Conservation (phyloP, 1,284 basidiomycete species). For the Tremellales sp. region DNA sequence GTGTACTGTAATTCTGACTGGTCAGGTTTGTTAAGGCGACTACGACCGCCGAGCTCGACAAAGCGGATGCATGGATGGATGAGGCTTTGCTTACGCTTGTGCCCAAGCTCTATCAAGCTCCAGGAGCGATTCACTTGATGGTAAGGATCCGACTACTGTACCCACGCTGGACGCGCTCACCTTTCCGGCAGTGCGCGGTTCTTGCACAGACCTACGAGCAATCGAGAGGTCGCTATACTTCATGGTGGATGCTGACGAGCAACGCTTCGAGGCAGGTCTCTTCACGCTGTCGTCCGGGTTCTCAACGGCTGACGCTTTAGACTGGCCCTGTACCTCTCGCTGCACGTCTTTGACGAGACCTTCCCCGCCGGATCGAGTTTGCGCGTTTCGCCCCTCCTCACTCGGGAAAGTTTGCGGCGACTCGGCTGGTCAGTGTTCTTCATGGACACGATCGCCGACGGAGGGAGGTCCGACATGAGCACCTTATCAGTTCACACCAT, state of each 20-base stretch:
- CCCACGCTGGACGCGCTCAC: neutral
- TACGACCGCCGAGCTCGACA: slow-evolving; percentile 1
- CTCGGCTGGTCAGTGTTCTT: slow-evolving; percentile 12
- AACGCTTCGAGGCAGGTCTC: slow-evolving; percentile 6
- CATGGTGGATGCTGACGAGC: slow-evolving; percentile 13
- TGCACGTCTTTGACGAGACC: slow-evolving; percentile 14
- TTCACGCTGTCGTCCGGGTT: no score
- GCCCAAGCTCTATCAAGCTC: slow-evolving; percentile 6
- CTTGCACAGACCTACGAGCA: slow-evolving; percentile 6
- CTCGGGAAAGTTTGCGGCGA: slow-evolving; percentile 4
- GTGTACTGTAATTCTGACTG: no score
- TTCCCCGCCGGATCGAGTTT: neutral
- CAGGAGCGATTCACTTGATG: slow-evolving; percentile 16
- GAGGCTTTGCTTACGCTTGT: neutral
- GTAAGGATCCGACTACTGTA: slow-evolving; percentile 5
- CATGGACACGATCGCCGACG: slow-evolving; percentile 7
- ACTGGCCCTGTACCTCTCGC: slow-evolving; percentile 21
- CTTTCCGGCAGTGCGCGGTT: slow-evolving; percentile 7
- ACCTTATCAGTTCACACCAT: slow-evolving; percentile 6
- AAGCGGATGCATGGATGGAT: slow-evolving; percentile 8
- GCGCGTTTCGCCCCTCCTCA: slow-evolving; percentile 4
- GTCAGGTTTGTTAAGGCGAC: slow-evolving; percentile 8
- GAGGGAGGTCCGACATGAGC: slow-evolving; percentile 6
- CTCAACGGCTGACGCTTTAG: slow-evolving; percentile 7
- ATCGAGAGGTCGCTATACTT: slow-evolving; percentile 7